A percentile compares a stretch with the other conserved stretches of the same genome.
These are phyloP conservation scores for Populus simonii DNA, from an alignment of 345 rosid species.

Conservation along the genomic window DNA sequence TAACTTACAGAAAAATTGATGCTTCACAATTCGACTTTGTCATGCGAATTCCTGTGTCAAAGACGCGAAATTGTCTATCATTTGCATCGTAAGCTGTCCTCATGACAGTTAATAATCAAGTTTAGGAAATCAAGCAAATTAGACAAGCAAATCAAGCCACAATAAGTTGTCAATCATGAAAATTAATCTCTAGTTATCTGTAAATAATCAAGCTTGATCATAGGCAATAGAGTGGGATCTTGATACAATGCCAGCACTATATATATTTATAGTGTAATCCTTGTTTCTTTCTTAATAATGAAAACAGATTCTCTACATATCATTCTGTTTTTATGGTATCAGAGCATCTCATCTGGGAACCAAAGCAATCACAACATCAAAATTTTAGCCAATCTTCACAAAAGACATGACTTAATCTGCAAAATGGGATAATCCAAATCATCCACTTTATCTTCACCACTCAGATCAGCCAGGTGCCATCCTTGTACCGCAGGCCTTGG, in stretches of 20 bases:
- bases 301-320: no score
- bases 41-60: background rate
- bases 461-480: background rate
- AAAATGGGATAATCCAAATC: background rate
- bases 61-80: background rate
- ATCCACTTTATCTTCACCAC: background rate
- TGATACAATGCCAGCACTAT: no score
- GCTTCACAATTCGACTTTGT: background rate
- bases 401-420: background rate
- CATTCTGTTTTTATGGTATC: conserved; percentile 2
- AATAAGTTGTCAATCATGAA: no score
- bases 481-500: background rate
- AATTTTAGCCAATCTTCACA: background rate
- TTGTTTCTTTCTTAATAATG: background rate
- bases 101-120: background rate
- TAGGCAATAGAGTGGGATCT: no score
- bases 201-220: no score
- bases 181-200: no score
- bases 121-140: no score
- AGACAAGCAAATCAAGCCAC: no score
- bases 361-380: background rate
- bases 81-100: background rate
- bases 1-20: background rate
- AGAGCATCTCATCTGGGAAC: background rate
- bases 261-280: no score